These are phyloP conservation scores for Macadamia integrifolia DNA, from an alignment of 164 flowering plant genomes.

Conservation along the genomic window DNA sequence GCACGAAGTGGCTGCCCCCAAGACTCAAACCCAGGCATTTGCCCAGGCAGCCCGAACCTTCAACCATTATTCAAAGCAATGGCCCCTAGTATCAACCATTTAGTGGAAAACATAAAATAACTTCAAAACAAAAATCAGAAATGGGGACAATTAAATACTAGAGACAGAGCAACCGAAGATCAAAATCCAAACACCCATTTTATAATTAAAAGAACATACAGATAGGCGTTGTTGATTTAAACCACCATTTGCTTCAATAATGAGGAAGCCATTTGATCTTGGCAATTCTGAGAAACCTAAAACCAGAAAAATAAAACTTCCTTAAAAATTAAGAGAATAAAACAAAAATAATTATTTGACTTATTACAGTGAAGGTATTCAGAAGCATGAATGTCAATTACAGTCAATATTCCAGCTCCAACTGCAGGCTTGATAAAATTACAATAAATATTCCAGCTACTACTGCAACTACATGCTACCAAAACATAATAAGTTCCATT, in stretches of 20 bases:
- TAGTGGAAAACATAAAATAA: too few relatives aligned
- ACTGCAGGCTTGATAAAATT: too few relatives aligned
- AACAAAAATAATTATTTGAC: background rate
- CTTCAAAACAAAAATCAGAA: too few relatives aligned
- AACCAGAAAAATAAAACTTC: slow-evolving; percentile 1
- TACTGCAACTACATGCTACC: too few relatives aligned
- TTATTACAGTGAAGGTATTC: background rate
- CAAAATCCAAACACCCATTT: background rate
- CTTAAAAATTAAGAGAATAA: slow-evolving; percentile 2
- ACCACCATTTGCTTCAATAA: slow-evolving; percentile 96
- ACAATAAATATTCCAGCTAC: too few relatives aligned
- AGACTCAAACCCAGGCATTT: too few relatives aligned
- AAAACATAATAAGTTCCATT: too few relatives aligned
- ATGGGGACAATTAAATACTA: background rate
- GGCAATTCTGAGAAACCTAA: slow-evolving; percentile 35
- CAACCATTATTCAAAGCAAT: too few relatives aligned
- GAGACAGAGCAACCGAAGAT: background rate
- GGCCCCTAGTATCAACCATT: too few relatives aligned
- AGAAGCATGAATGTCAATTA: background rate
- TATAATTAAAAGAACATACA: slow-evolving; percentile 39
- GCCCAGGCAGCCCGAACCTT: too few relatives aligned
- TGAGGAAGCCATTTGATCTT: slow-evolving; percentile 76
- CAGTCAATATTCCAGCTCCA: background rate
- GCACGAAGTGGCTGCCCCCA: too few relatives aligned
- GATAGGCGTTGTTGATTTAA: slow-evolving; percentile 93